Evolutionary conservation across 805 yeast species (phyloP).

Genomic region (Suhomyces pyralidae): DNA sequence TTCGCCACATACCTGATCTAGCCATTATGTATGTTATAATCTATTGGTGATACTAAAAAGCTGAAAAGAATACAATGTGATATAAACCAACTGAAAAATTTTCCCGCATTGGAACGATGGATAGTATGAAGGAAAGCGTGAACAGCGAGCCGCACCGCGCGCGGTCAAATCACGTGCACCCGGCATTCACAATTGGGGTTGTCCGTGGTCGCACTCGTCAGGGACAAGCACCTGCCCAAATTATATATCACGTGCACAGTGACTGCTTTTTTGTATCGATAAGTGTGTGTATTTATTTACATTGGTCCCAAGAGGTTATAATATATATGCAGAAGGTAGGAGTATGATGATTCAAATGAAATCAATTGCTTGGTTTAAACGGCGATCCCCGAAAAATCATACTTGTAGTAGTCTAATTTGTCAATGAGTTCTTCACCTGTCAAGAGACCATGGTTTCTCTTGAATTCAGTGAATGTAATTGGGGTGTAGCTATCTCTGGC

Average conservation of each 20-base stretch:
- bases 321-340: slow-evolving; percentile 1
- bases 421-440: slow-evolving; percentile 48
- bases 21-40: slow-evolving; percentile 41
- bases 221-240: slow-evolving; percentile 1
- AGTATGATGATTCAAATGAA: neutral
- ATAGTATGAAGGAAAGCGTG: neutral
- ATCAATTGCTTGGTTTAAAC: slow-evolving; percentile 9
- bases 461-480: slow-evolving; percentile 48
- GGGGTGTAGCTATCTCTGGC: slow-evolving; percentile 42
- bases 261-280: slow-evolving; percentile 10
- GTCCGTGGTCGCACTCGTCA: neutral
- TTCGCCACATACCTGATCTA: slow-evolving; percentile 59
- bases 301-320: neutral
- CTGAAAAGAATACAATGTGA: slow-evolving; percentile 4
- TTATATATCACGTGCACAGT: slow-evolving; percentile 9
- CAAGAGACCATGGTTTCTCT: slow-evolving; percentile 40
- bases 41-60: slow-evolving; percentile 5
- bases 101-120: slow-evolving; percentile 5
- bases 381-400: slow-evolving; percentile 34
- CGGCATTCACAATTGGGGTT: neutral
- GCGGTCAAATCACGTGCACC: neutral
- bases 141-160: slow-evolving; percentile 3
- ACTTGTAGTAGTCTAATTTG: slow-evolving; percentile 44
- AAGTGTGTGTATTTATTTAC: neutral
- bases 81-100: slow-evolving; percentile 5